phyloP scores from a whole-genome alignment of 345 rosid genomes.

The Salix suchowensis region DNA sequence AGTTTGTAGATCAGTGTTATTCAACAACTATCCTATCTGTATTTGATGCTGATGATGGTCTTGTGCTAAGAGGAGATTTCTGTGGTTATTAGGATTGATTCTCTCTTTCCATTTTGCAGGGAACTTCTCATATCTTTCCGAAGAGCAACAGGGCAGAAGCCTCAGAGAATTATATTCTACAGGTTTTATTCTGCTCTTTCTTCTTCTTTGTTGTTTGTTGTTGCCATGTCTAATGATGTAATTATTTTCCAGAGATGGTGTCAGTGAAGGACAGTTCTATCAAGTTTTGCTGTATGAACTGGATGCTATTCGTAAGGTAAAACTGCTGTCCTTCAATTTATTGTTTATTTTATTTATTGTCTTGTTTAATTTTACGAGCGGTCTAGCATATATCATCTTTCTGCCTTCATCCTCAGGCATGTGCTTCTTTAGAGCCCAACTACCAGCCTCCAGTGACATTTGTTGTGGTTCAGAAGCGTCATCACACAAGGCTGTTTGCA shows the following conservation, averaged over 20 bases:
- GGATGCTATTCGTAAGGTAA: conserved; percentile 95
- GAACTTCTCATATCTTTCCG: conserved; percentile 94
- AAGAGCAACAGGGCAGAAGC: conserved; percentile 91
- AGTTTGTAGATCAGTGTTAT: not conserved
- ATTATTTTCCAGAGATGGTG: conserved; percentile 69
- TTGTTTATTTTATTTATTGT: not conserved
- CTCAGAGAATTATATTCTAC: conserved; percentile 89
- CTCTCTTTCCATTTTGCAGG: conserved; percentile 27
- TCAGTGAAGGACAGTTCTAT: conserved; percentile 95
- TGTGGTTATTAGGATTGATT: not conserved
- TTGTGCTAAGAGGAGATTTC: not conserved
- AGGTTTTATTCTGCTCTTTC: conserved; percentile 36
- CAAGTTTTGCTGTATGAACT: conserved; percentile 91
- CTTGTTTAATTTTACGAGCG: not conserved
- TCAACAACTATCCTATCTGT: not conserved
- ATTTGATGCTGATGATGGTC: too few relatives aligned
- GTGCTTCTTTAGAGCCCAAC: conserved; percentile 91
- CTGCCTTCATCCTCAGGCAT: conserved; percentile 49
- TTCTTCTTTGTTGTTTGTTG: not conserved
- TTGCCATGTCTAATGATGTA: not conserved
- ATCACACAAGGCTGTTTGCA: conserved; percentile 95
- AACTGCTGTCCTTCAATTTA: not conserved
- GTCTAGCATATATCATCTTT: not conserved
- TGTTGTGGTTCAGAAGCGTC: conserved; percentile 99
- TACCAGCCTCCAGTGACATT: conserved; percentile 99